Conservation (phyloP, 1,139 yeast genomes). For the Hyphopichia buzzinii region DNA sequence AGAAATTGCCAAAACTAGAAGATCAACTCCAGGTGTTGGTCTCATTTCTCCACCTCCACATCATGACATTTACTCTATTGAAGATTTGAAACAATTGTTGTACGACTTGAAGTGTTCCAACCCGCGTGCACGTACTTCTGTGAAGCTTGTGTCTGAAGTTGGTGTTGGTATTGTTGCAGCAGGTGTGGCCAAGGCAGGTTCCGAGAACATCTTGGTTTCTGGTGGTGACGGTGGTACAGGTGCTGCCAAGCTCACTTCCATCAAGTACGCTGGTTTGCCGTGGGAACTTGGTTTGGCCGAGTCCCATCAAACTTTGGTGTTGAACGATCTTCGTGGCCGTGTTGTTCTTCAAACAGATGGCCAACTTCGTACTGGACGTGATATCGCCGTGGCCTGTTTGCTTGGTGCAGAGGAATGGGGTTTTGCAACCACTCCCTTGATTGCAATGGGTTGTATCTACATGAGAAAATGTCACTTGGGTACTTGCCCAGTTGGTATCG, state of each 20-base stretch:
- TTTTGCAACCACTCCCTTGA: conserved; percentile 94
- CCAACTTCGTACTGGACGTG: conserved; percentile 93
- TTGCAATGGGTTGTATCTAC: conserved; percentile 96
- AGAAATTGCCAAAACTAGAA: conserved; percentile 91
- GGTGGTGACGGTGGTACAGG: conserved; percentile 99
- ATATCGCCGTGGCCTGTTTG: conserved; percentile 91
- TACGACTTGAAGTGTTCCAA: conserved; percentile 96
- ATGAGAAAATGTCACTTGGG: conserved; percentile 92
- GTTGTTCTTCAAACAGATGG: conserved; percentile 97
- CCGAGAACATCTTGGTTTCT: conserved; percentile 90
- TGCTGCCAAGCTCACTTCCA: conserved; percentile 97
- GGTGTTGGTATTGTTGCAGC: conserved; percentile 99
- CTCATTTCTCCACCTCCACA: conserved; percentile 98
- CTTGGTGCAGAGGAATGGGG: conserved; percentile 99
- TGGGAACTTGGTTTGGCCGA: conserved; percentile 99
- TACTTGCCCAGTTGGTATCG: conserved; percentile 98
- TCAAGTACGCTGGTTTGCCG: conserved; percentile 95
- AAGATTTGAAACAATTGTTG: conserved; percentile 93
- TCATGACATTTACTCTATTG: conserved; percentile 97
- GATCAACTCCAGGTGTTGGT: conserved; percentile 96
- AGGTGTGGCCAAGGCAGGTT: conserved; percentile 98
- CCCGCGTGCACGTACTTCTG: conserved; percentile 96
- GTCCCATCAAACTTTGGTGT: conserved; percentile 94
- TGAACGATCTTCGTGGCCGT: conserved; percentile 93
- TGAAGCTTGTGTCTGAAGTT: conserved; percentile 93